Evolutionary conservation across 2,329 filamentous ascomycete genomes (phyloP).

Genomic region (Thermothelomyces thermophilus): DNA sequence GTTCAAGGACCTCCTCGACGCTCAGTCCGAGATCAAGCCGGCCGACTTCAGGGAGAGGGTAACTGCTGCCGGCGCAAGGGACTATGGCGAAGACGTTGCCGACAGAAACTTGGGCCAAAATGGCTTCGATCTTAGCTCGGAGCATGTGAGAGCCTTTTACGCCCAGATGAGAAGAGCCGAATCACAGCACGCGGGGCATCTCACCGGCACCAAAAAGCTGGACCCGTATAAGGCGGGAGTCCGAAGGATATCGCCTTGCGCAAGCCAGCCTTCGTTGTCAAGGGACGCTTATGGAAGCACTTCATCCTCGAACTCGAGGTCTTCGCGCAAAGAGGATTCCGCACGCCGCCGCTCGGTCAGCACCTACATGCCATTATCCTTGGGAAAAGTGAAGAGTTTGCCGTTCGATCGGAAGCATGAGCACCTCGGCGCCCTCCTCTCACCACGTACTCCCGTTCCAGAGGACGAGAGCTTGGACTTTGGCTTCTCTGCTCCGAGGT

Average conservation of each 20-base stretch:
- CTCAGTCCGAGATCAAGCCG: constrained; percentile 45
- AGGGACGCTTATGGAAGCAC: not conserved
- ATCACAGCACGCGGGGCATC: not conserved
- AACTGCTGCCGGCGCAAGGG: constrained; percentile 43
- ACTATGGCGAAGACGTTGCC: constrained; percentile 60
- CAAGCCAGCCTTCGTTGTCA: constrained; percentile 1
- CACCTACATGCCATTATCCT: constrained; percentile 16
- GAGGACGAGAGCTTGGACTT: not conserved
- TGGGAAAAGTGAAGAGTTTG: not conserved
- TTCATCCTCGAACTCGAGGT: not conserved
- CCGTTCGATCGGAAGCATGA: not conserved
- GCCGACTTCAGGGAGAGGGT: constrained; percentile 44
- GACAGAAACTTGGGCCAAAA: constrained; percentile 50
- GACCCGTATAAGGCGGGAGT: constrained; percentile 4
- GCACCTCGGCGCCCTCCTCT: no score
- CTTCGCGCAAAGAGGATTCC: not conserved
- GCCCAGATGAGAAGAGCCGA: constrained; percentile 16
- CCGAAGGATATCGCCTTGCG: constrained; percentile 20
- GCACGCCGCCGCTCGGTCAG: constrained; percentile 20
- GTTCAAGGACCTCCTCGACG: constrained; percentile 52
- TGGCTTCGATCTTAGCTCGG: constrained; percentile 29
- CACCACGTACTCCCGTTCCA: not conserved
- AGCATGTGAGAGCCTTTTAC: constrained; percentile 34
- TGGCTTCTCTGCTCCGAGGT: not conserved
- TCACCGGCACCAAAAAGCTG: not conserved